phyloP scores from a whole-genome alignment of 306 rosid species.

The Cucumis hystrix region DNA sequence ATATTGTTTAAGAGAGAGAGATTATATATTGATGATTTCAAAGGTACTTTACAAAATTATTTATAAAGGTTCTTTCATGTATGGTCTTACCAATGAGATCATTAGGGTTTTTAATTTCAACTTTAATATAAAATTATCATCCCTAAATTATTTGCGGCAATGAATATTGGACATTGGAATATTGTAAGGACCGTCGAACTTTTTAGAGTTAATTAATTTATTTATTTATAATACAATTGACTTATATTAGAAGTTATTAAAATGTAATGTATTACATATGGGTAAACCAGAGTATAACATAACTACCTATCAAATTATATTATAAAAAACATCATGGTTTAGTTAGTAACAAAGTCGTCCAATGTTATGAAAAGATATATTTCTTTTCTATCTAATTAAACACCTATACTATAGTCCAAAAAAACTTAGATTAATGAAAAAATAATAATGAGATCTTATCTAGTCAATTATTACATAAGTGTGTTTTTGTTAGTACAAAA shows the following conservation, averaged over 20 bases:
- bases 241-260: not conserved
- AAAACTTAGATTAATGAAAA: not conserved
- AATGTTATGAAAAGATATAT: not conserved
- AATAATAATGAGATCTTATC: not conserved
- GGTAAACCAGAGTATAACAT: not conserved
- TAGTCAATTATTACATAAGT: too few relatives aligned
- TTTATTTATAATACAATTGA: not conserved
- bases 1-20: not conserved
- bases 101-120: not conserved
- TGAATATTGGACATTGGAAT: not conserved
- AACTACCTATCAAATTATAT: not conserved
- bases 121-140: not conserved
- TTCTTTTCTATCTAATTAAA: too few relatives aligned
- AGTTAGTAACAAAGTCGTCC: not conserved
- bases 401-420: not conserved
- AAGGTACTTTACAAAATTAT: not conserved
- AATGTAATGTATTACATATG: not conserved
- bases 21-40: not conserved
- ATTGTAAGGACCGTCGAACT: not conserved
- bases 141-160: not conserved
- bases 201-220: not conserved
- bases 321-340: not conserved
- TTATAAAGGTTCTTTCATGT: not conserved
- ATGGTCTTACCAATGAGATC: conserved; percentile 6
- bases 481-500: too few relatives aligned